phyloP scores from a whole-genome alignment of 2,329 filamentous ascomycete species.

The Apiospora malaysiana region DNA sequence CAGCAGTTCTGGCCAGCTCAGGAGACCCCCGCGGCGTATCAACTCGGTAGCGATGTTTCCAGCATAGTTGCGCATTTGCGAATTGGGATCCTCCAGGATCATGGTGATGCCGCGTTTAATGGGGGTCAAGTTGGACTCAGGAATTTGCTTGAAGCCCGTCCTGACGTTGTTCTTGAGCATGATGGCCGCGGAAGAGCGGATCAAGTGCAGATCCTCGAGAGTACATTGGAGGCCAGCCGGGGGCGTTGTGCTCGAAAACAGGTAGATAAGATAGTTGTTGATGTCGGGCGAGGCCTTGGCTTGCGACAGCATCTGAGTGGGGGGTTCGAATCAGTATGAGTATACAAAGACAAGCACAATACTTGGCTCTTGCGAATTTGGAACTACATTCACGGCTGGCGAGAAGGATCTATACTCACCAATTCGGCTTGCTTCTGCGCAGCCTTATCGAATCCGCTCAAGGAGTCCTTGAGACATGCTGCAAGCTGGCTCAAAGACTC shows the following conservation, averaged over 20 bases:
- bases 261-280: conserved; percentile 94
- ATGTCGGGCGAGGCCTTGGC: conserved; percentile 89
- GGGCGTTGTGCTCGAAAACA: conserved; percentile 75
- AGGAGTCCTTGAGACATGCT: conserved; percentile 86
- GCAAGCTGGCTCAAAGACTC: conserved; percentile 90
- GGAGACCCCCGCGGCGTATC: conserved; percentile 80
- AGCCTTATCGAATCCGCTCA: conserved; percentile 80
- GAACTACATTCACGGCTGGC: not conserved
- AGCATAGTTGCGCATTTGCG: conserved; percentile 85
- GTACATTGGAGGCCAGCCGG: conserved; percentile 66
- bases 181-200: conserved; percentile 86
- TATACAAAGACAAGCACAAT: not conserved
- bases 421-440: conserved; percentile 89
- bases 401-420: conserved; percentile 60
- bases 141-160: conserved; percentile 75
- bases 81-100: conserved; percentile 80
- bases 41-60: conserved; percentile 95
- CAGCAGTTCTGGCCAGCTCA: conserved; percentile 90
- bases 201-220: conserved; percentile 69
- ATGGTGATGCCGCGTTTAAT: conserved; percentile 80
- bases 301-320: conserved; percentile 82
- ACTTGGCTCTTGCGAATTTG: not conserved
- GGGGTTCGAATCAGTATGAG: conserved; percentile 32
- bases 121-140: conserved; percentile 74
- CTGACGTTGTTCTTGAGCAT: conserved; percentile 96